Conservation (phyloP, 257 asterid species). For the Haberlea rhodopensis region DNA sequence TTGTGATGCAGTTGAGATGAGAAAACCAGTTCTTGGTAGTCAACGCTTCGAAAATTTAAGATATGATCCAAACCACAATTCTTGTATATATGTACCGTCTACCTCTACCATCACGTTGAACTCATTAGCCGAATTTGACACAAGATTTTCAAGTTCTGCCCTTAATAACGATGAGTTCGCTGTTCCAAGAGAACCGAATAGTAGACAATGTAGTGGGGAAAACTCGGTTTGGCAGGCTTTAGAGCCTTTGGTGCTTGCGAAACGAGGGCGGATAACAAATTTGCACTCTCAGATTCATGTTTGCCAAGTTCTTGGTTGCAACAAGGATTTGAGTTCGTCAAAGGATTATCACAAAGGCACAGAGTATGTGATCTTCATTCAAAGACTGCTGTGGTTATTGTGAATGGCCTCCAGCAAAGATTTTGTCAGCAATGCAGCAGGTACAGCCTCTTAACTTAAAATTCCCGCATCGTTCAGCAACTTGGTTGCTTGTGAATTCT, state of each 20-base stretch:
- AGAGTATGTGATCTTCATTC: slow-evolving; percentile 75
- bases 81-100: background rate
- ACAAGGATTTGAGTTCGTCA: slow-evolving; percentile 56
- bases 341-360: slow-evolving; percentile 77
- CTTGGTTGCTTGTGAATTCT: background rate
- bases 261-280: slow-evolving; percentile 36
- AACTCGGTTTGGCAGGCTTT: slow-evolving; percentile 25
- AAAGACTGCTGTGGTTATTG: slow-evolving; percentile 58
- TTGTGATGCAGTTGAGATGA: background rate
- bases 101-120: background rate
- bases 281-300: slow-evolving; percentile 38
- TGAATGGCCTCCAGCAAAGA: slow-evolving; percentile 59
- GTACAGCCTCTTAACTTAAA: slow-evolving; percentile 26
- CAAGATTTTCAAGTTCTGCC: background rate
- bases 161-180: background rate
- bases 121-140: background rate
- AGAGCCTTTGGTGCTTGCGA: slow-evolving; percentile 34
- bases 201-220: slow-evolving; percentile 21
- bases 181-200: slow-evolving; percentile 25
- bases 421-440: slow-evolving; percentile 91
- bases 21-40: background rate
- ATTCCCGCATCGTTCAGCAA: background rate
- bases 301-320: slow-evolving; percentile 68
- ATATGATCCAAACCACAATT: background rate
- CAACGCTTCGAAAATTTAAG: background rate